Base-by-base conservation (phyloP, 257 asterid species). In the Fraxinus pennsylvanica region DNA sequence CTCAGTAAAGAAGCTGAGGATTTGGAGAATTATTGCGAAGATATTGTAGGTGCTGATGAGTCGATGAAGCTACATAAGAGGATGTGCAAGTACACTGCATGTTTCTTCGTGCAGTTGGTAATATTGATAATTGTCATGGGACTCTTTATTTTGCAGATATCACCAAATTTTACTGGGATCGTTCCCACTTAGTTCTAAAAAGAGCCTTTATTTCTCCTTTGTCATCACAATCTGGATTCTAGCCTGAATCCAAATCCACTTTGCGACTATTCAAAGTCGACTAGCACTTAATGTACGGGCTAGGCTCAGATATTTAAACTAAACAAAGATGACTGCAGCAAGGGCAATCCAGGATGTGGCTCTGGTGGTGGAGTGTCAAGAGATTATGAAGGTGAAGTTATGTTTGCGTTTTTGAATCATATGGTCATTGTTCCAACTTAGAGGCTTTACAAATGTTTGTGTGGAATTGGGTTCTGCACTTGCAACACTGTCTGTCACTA, bases 131-230 rank as follows among this genome's bases (percentile, higher is more conserved):
- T 57, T 69, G 45, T 82, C 70, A 39, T 74, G 27, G 43, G 69
- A 36, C 71, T 76, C 63, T 43, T 87, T 41, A 39, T 84, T 67
- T 63, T 68, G 76, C 84, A 70, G 79, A 78, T 57, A 5, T 74
- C 77, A 3, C 81, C 77, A 35, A 65, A 43, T 50, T 67, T 74
- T 75, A 57, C 73, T 1, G 74, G 66, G 70, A 79, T 78, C 75
- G 82, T 81, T 79, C 91, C 91, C 30, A 87, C 91, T 14, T 87
- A 27, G 80, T 59, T 78, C 71, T 68, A 39, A 17, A 38, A 63
- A 71, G 29, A 32, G 25, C 35, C 1, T 19, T 19, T n/a, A 41
- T 29, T 9, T 68, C 15, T 43, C 33, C 30, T 43, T 10, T 17
- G 15, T 63, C 33, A 36, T 14, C 33, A 27, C 35, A 63, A 27